Evolutionary conservation across 768 basidiomycete genomes (phyloP), one percentile per base, ranked within the genome.

Genomic region (Mycena metata): DNA sequence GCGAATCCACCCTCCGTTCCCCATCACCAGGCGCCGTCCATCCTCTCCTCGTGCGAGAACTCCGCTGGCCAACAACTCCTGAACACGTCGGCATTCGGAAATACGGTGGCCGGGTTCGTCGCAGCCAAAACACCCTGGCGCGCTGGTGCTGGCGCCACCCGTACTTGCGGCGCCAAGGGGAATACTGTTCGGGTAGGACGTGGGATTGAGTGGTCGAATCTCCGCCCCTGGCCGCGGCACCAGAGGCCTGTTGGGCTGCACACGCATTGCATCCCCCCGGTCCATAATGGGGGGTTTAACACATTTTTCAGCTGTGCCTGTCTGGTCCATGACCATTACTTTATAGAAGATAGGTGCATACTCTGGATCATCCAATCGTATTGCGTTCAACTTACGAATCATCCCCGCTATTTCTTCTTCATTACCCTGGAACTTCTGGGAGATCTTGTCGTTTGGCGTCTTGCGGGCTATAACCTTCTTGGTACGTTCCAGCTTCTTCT

Each of bases 311-410:
- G 45, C 63, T 23, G 19, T 47, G 5, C 63, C 63, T 6, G 15
- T 64, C 3, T 17, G 24, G 26, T 69, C 67, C 8, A 52, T 7
- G 0, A 55, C 47, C 62, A 69, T 41, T 1, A 69, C 61, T 36
- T 63, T 69, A 21, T 69, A 69, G n/a, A 64, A 69, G 2, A 50
- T 15, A 0, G 67, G 67, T 39, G 61, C 55, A 16, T 69, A 69
- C 24, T 69, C 67, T 13, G 67, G 67, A 8, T 69, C 67, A 19
- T 69, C 56, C 6, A 69, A 5, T 0, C 10, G 21, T 61, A 69
- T 69, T 0, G n/a, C 19, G 30, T 52, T 59, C 15, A 69, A 19
- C n/a, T 54, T 15, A 0, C 61, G 11, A 19, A 69, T 60, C 21
- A 68, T 19, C 0, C 26, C 43, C 0, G 64, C 35, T 2, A 57